phyloP scores from a whole-genome alignment of 1,284 basidiomycete species.

The Ceratobasidium sp. region DNA sequence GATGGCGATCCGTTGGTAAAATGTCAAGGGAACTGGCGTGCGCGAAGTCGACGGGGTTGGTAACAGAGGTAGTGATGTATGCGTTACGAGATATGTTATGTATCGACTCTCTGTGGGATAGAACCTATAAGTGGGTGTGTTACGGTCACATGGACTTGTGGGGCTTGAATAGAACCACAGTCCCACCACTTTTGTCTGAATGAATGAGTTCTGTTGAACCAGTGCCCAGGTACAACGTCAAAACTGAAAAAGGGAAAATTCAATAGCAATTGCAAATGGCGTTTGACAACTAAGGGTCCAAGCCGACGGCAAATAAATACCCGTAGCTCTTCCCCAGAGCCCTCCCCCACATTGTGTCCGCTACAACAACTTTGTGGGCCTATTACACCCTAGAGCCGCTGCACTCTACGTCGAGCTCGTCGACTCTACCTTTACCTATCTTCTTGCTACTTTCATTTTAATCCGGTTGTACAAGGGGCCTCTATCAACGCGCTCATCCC shows the following conservation, averaged over 20 bases:
- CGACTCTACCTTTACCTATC: too few species aligned
- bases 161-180: too few species aligned
- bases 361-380: conserved; percentile 12
- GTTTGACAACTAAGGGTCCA: conserved; percentile 15
- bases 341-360: conserved; percentile 21
- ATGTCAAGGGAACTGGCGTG: conserved; percentile 16
- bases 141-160: too few species aligned
- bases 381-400: neutral
- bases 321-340: conserved; percentile 19
- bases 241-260: conserved; percentile 39
- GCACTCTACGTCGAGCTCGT: too few species aligned
- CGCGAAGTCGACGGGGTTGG: neutral
- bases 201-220: neutral
- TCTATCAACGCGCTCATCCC: conserved; percentile 9
- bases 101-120: too few species aligned
- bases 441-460: conserved; percentile 27
- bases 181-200: too few species aligned
- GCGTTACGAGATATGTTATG: too few species aligned
- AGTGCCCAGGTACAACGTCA: conserved; percentile 24
- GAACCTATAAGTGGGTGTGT: too few species aligned
- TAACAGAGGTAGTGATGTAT: too few species aligned
- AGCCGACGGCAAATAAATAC: conserved; percentile 26
- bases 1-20: neutral
- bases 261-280: conserved; percentile 7
- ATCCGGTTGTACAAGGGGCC: neutral